Evolutionary conservation across 139 green algal genomes (phyloP), one percentile per base, ranked within the genome.

Genomic region (Chlamydomonas sp.): DNA sequence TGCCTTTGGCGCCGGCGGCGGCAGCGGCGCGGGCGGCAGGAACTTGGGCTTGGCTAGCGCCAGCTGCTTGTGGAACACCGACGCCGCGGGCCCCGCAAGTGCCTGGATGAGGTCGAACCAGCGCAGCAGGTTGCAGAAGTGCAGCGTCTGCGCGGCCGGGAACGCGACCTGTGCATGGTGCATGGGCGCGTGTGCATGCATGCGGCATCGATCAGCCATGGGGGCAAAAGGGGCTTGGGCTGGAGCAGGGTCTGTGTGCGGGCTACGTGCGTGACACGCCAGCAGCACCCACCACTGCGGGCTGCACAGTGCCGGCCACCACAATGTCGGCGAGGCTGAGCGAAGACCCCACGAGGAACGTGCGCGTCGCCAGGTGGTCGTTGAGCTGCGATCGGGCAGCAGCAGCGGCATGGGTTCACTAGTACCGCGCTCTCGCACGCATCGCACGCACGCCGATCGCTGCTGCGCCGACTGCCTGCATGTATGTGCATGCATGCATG

Each of bases 81-180:
- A 60, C 34, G 47, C 48, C 48, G 37, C 48, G 35, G 58, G n/a
- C 50, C 43, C 65, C 54, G 73, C 28, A 37, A 36, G 3, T 47
- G 76, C 35, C 39, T 78, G 70, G 2, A 87, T 69, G 3, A 77
- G 61, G 61, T 88, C 81, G 13, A 37, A 73, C 88, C 88, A 93
- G 28, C 88, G 77, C 30, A 93, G 70, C 29, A 95, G 63, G 70
- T 81, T 88, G 36, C 50, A 73, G 67, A 89, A 90, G 39, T 86
- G 81, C 24, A 76, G 73, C 22, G 79, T 77, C 76, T 95, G 89
- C 0, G 89, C 89, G 8, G 72, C 70, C 16, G 89, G 89, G 26
- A 95, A 80, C 22, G 72, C 61, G 3, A 59, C 73, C 85, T 89
- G 76, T 22, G 8, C 16, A 68, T 64, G 16, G 54, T 26, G 16